Evolutionary conservation across 768 basidiomycete species (phyloP), one percentile per base, ranked within the genome.

Genomic region (Boletus rubropictus): DNA sequence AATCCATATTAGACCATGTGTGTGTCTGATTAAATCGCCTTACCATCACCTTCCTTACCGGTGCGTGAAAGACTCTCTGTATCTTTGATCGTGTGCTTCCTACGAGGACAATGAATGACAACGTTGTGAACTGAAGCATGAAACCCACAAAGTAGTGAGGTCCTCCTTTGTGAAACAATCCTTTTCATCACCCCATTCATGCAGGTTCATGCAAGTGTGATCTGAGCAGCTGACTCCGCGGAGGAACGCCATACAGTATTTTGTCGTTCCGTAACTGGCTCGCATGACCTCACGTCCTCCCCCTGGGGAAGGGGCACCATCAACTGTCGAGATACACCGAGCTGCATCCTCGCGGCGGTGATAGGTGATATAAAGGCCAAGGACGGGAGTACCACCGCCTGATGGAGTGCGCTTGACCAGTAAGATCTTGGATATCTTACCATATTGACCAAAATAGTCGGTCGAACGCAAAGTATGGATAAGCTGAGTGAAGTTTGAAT

Each of bases 121-220:
- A 6, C 24, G 46, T 14, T 38, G 27, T 43, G 51, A 28, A 38
- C 12, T 20, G 20, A 48, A 20, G 33, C 51, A 53, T 44, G 46
- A 50, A 36, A 75, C 81, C 39, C 62, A 95, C 92, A 94, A 69
- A 1, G 93, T 95, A 21, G 91, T 86, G 48, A 95, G 72, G 67
- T 98, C 95, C 64, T 97, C 93, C 69, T 94, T 94, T 1, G 94
- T 93, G 63, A 96, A 94, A 60, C 90, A 94, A 66, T 99, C 96
- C 46, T 91, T 88, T 68, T 98, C 95, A 51, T 97, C 96, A 28
- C 94, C 96, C 90, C 92, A 96, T 65, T 98, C 96, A 63, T 99
- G 96, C 36, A 94, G 71, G 64, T 89, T 88, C 83, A 94, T 86
- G 68, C 96, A 99, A 54, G 79, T 83, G 57, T 88, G 85, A 59